phyloP scores from a whole-genome alignment of 768 basidiomycete species.

The Psilocybe subaeruginosa region DNA sequence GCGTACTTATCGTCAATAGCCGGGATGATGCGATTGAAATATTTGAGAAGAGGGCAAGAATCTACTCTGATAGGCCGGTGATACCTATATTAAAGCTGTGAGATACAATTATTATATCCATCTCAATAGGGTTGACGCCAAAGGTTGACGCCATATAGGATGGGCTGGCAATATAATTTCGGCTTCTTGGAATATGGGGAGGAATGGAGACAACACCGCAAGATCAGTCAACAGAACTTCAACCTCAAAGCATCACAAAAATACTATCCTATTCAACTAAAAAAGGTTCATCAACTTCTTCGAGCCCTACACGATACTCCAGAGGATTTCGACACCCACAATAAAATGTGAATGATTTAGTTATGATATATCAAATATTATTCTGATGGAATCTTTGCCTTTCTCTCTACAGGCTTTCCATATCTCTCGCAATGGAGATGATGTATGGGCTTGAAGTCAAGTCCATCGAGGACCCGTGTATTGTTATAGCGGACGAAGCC shows the following conservation, averaged over 20 bases:
- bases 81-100: too few relatives aligned
- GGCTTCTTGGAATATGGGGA: slow-evolving; percentile 35
- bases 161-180: slow-evolving; percentile 38
- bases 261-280: slow-evolving; percentile 30
- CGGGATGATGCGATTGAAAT: too few relatives aligned
- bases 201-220: slow-evolving; percentile 37
- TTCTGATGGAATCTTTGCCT: too few relatives aligned
- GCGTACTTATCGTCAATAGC: too few relatives aligned
- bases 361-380: too few relatives aligned
- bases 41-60: too few relatives aligned
- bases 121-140: too few relatives aligned
- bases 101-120: too few relatives aligned
- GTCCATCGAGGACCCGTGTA: slow-evolving; percentile 14
- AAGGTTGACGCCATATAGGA: slow-evolving; percentile 1
- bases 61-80: too few relatives aligned
- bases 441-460: slow-evolving; percentile 22
- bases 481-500: slow-evolving; percentile 32
- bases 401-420: slow-evolving; percentile 4
- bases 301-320: slow-evolving; percentile 2
- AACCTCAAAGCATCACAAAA: slow-evolving; percentile 5
- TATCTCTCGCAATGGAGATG: slow-evolving; percentile 16
- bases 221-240: slow-evolving; percentile 39
- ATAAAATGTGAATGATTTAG: neutral
- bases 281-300: slow-evolving; percentile 34
- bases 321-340: neutral